Base-by-base conservation (phyloP, 2,329 filamentous ascomycete species). In the Stagonosporopsis rhizophila region DNA sequence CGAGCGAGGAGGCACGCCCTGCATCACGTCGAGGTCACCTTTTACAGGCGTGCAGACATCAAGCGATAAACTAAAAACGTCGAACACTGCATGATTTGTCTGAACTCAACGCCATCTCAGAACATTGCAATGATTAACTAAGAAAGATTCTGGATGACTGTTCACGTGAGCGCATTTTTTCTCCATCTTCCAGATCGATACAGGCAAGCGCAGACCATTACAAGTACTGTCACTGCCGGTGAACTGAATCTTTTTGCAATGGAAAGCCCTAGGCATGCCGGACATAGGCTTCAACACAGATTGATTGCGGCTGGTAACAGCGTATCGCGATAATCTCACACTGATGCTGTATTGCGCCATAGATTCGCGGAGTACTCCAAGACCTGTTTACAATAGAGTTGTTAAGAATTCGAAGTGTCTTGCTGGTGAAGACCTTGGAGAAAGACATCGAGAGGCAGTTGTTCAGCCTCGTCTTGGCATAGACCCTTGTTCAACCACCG, bases 391-490 rank as follows among this genome's bases (percentile, higher is more conserved):
- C 27, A 28, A 12, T 11, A 28, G 5, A 9, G 27, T 28, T 11
- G 27, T 11, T 28, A 9, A 28, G 7, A 9, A 28, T 12, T 25
- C 7, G 11, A 9, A 9, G 12, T 28, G 30, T 5, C 3, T 17
- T 20, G 17, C 20, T 20, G n/a, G 22, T 6, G 34, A 7, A 44
- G 22, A 11, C 12, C 11, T 17, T 42, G n/a, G n/a, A 38, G 7
- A 37, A 19, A 14, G 12, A 11, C 7, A 11, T 44, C 28, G 25
- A 27, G n/a, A 20, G 34, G 34, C 40, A 23, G 19, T 12, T 20
- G 52, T 30, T 23, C 41, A 56, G 52, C 45, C 47, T 51, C 27
- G 53, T 15, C 53, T 51, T 47, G 53, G 47, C 53, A 34, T 4
- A 5, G 22, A 27, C 32, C 44, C 44, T 38, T 51, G 47, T n/a